These are phyloP conservation scores for Trichophyton benhamiae DNA, from an alignment of 2,329 filamentous ascomycete genomes.

Conservation along the genomic window DNA sequence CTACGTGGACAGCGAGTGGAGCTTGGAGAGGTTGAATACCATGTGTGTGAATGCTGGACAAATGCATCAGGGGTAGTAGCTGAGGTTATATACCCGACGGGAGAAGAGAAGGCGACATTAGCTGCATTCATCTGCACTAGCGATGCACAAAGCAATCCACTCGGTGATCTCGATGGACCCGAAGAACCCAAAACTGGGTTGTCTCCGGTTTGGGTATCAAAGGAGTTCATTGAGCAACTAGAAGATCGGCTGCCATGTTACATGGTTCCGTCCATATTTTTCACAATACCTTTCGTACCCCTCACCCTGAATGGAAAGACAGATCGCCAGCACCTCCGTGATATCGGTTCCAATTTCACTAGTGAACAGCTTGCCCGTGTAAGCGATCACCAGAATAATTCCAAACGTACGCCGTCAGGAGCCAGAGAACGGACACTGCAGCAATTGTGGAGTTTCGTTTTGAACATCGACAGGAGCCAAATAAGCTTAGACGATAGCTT, in stretches of 20 bases:
- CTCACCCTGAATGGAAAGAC: not conserved
- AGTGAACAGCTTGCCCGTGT: conserved; percentile 4
- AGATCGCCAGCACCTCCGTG: conserved; percentile 22
- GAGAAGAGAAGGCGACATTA: conserved; percentile 33
- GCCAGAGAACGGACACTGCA: conserved; percentile 6
- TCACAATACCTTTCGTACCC: conserved; percentile 1
- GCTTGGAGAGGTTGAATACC: conserved; percentile 24
- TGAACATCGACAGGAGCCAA: conserved; percentile 3
- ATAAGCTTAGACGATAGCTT: conserved; percentile 9
- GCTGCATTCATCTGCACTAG: conserved; percentile 35
- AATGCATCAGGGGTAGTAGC: conserved; percentile 34
- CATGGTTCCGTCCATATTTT: conserved; percentile 7
- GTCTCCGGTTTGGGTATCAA: not conserved
- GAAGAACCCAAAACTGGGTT: not conserved
- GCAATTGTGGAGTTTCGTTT: conserved; percentile 7
- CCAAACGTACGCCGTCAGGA: conserved; percentile 1
- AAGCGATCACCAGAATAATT: not conserved
- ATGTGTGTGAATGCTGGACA: conserved; percentile 25
- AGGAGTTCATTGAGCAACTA: not conserved
- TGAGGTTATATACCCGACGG: conserved; percentile 39
- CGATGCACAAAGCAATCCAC: not conserved
- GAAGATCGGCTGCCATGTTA: not conserved
- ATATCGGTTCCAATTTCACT: conserved; percentile 14
- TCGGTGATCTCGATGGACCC: too few species aligned
- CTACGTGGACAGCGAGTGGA: conserved; percentile 27